Base-by-base conservation (phyloP, 2,329 filamentous ascomycete genomes). In the Exophiala sp. region DNA sequence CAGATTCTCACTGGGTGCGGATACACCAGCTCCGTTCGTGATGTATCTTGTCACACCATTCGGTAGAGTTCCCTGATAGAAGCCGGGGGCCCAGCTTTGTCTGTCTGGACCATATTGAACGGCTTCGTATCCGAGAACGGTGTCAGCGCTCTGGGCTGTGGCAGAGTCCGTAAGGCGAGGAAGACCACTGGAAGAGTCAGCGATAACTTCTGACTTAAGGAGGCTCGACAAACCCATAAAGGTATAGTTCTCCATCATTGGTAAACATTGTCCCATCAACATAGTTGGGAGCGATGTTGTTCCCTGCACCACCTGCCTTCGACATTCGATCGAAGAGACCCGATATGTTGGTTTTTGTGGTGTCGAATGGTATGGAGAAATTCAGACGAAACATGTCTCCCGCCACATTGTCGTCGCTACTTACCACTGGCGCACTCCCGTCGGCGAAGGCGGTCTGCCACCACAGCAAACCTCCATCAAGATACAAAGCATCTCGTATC, bases 1-100 rank as follows among this genome's bases (percentile, higher is more conserved):
- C 57, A 81, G 74, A 55, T 86, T 82, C 64, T 88, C 84, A 0
- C 82, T 86, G 0, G 83, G 83, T 0, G 78, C 80, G 37, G 72
- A 85, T 9, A 74, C 81, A 0, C 74, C 76, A 1, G 77, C 84
- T 14, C 85, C 84, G 56, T 77, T 80, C 0, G 82, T 78, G 18
- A 87, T 59, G 58, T 84, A 86, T 42, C 78, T 72, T 16, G 77
- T 85, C 3, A 84, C 63, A 5, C 60, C 65, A 2, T 66, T 55
- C 1, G 73, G 64, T 1, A 84, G 68, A 1, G 62, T 58, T 1
- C 61, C 62, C 7, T 66, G 58, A 2, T 67, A 29, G 53, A 79
- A 80, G 0, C 74, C 72, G 0, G 69, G 60, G 1, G 55, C 55
- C 63, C 76, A 81, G 10, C 60, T 55, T 1, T 66, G 60, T 46